Evolutionary conservation across 2,329 filamentous ascomycete genomes (phyloP), one percentile per base, ranked within the genome.

Genomic region (Clonostachys solani): DNA sequence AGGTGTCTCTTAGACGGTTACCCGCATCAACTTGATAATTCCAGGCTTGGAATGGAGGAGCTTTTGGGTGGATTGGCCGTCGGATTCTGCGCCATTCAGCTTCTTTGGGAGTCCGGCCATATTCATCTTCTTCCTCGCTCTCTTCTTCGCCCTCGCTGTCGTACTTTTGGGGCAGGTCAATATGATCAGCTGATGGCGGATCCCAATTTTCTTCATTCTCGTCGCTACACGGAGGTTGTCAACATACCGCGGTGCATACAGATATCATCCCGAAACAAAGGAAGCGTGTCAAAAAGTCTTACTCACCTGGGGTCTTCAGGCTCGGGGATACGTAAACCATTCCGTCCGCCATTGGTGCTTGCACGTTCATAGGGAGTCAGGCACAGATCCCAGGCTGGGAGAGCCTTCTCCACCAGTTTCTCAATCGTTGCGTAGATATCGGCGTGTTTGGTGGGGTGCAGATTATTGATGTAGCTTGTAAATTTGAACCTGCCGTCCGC

Each of bases 311-410:
- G 23, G 9, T 29, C 23, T 29, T 10, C 23, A 29, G 23, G 23
- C 23, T 29, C 23, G 10, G 23, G 23, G 23, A 29, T 29, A 29
- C 23, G 23, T 29, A 4, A 9, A 9, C 23, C 10, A 29, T 29
- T 29, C 23, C 23, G 23, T 8, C 23, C 23, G 23, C 23, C 23
- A 9, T 29, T 29, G 23, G 8, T 29, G 23, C 8, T 29, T 29
- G 23, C 23, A 29, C 23, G 23, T 29, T 6, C 9, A 29, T 29
- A 29, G 9, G 23, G 23, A 29, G 23, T 29, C 23, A 29, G 8
- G 23, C 73, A 73, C 55, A 80, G 73, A 48, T 74, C 64, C 71
- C 71, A 77, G 0, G 69, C 60, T 0, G 71, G 67, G 5, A 77
- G 50, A 1, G 66, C 53, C 8, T 51, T 54, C 3, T 61, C 56